Percentiles rank a stretch among this genome's conserved stretches.
These are phyloP conservation scores for Solanum aculeatissimum DNA, from an alignment of 305 asterid species.

Conservation along the genomic window DNA sequence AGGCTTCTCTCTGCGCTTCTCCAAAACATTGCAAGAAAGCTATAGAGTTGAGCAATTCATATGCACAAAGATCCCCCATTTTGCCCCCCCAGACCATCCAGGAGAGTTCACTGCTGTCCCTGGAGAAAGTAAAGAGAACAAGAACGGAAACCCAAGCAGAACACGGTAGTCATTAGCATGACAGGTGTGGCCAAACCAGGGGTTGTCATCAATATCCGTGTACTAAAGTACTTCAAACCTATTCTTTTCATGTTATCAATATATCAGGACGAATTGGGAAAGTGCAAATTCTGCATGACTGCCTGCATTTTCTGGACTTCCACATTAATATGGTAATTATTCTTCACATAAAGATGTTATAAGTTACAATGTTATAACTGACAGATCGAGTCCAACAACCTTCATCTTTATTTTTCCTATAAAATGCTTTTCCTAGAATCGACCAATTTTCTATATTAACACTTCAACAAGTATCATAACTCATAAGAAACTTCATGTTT, in stretches of 20 bases:
- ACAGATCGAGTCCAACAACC: not conserved
- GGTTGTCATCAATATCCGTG: not conserved
- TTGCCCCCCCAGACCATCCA: not conserved
- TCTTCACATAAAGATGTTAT: not conserved
- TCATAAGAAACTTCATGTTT: not conserved
- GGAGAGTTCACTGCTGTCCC: not conserved
- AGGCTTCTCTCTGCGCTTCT: not conserved
- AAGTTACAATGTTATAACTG: too few species aligned
- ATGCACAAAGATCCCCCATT: not conserved
- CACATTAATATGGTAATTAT: not conserved
- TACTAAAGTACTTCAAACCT: not conserved
- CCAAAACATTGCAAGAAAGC: not conserved
- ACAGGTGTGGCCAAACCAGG: not conserved
- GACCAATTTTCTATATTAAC: not conserved
- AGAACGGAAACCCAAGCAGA: not conserved
- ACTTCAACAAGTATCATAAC: not conserved
- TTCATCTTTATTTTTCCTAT: not conserved
- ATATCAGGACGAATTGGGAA: not conserved
- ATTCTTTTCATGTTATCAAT: not conserved
- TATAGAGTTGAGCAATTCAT: not conserved
- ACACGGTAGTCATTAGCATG: not conserved
- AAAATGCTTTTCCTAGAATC: not conserved
- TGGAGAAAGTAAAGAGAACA: not conserved
- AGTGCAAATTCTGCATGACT: not conserved
- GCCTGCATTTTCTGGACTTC: not conserved